These are phyloP conservation scores for Paramecium sonneborni DNA, from an alignment of 73 alveolate species.

Conservation along the genomic window DNA sequence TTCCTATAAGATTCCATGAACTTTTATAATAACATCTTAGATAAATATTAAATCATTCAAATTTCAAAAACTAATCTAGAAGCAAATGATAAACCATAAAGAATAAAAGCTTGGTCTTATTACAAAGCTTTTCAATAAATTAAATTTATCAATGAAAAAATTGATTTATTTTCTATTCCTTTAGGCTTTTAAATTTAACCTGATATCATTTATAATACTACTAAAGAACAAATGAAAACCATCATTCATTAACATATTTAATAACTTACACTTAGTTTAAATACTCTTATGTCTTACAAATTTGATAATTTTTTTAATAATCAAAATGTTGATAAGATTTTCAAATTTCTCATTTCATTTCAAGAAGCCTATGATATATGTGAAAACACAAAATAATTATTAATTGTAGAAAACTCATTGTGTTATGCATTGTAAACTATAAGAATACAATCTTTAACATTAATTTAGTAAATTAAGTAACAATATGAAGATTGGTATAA, in stretches of 20 bases:
- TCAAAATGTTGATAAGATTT: background rate
- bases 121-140: background rate
- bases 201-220: background rate
- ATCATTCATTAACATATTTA: background rate
- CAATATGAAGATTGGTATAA: background rate
- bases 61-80: background rate
- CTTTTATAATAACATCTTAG: background rate
- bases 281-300: background rate
- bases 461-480: background rate
- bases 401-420: background rate
- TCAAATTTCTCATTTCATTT: background rate
- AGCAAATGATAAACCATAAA: background rate
- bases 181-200: background rate
- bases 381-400: background rate
- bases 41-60: background rate
- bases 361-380: background rate
- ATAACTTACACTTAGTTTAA: background rate
- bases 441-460: background rate
- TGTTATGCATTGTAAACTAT: background rate
- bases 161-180: background rate
- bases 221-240: background rate
- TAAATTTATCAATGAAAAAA: background rate
- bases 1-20: background rate
- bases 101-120: constrained; percentile 18
- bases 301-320: background rate